Evolutionary conservation across 352 stramenopile genomes (phyloP).

Genomic region (Pythium brassicae): DNA sequence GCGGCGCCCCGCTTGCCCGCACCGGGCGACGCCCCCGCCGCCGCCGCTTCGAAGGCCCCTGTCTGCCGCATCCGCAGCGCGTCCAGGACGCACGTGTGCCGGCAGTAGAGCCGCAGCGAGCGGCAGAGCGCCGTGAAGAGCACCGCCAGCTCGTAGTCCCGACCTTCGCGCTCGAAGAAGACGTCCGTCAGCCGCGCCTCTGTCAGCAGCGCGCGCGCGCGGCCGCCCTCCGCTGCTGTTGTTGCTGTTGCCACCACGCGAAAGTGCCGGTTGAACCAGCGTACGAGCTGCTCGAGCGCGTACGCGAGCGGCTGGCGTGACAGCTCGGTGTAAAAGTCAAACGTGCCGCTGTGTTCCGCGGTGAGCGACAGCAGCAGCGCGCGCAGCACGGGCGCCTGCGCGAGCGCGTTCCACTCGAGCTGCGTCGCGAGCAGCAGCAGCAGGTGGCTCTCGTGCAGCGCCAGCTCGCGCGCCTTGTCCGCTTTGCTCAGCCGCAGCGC

Average conservation of each 20-base stretch:
- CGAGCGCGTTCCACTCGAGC: slow-evolving; percentile 40
- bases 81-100: slow-evolving; percentile 50
- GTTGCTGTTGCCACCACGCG: slow-evolving; percentile 4
- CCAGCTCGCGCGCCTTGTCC: slow-evolving; percentile 58
- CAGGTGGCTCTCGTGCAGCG: slow-evolving; percentile 67
- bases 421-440: slow-evolving; percentile 52
- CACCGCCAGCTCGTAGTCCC: slow-evolving; percentile 42
- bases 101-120: slow-evolving; percentile 40
- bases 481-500: slow-evolving; percentile 47
- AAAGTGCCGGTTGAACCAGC: slow-evolving; percentile 64
- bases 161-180: slow-evolving; percentile 42
- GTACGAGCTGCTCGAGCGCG: slow-evolving; percentile 57
- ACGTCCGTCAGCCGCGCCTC: slow-evolving; percentile 45
- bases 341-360: slow-evolving; percentile 14
- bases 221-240: slow-evolving; percentile 3
- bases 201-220: slow-evolving; percentile 23
- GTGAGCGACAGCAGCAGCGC: slow-evolving; percentile 63
- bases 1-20: too few species aligned
- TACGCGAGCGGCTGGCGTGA: slow-evolving; percentile 37
- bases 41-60: slow-evolving; percentile 34
- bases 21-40: slow-evolving; percentile 1
- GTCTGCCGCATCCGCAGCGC: slow-evolving; percentile 40
- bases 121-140: slow-evolving; percentile 68
- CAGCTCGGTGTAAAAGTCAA: slow-evolving; percentile 44
- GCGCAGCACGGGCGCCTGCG: slow-evolving; percentile 35